Conservation (phyloP, 257 asterid genomes). For the Nicotiana undulata region DNA sequence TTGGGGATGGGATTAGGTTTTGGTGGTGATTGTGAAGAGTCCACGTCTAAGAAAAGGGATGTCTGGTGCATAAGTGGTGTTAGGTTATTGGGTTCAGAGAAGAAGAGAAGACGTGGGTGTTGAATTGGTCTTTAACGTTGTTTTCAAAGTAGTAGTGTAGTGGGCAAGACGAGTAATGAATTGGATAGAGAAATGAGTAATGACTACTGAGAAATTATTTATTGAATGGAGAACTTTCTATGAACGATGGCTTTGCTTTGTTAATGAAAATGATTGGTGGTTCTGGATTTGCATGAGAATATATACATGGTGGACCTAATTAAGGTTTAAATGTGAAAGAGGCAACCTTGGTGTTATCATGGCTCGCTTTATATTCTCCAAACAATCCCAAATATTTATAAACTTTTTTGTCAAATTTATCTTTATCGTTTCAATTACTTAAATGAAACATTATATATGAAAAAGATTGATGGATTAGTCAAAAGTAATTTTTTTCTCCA, state of each 20-base stretch:
- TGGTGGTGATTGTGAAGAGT: conserved; percentile 37
- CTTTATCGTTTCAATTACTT: no score
- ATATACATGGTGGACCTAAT: background rate
- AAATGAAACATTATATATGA: no score
- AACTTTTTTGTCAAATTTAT: no score
- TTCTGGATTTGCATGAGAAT: background rate
- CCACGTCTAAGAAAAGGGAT: conserved; percentile 34
- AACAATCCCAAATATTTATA: no score
- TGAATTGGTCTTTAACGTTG: conserved; percentile 31
- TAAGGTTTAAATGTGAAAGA: background rate
- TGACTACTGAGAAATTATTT: background rate
- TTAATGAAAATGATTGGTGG: background rate
- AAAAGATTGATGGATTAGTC: no score
- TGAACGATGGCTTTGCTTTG: background rate
- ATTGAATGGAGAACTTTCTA: background rate
- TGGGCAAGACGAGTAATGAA: background rate
- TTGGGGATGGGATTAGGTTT: background rate
- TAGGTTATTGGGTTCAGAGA: conserved; percentile 19
- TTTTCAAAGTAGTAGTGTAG: conserved; percentile 11
- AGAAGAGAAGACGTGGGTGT: conserved; percentile 43
- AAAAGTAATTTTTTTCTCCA: no score
- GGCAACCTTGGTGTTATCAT: no score
- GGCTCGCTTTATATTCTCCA: no score
- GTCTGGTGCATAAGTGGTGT: conserved; percentile 12
- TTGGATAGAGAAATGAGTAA: background rate